Evolutionary conservation across 2,329 filamentous ascomycete genomes (phyloP), one percentile per base, ranked within the genome.

Genomic region (Fusarium camptoceras): DNA sequence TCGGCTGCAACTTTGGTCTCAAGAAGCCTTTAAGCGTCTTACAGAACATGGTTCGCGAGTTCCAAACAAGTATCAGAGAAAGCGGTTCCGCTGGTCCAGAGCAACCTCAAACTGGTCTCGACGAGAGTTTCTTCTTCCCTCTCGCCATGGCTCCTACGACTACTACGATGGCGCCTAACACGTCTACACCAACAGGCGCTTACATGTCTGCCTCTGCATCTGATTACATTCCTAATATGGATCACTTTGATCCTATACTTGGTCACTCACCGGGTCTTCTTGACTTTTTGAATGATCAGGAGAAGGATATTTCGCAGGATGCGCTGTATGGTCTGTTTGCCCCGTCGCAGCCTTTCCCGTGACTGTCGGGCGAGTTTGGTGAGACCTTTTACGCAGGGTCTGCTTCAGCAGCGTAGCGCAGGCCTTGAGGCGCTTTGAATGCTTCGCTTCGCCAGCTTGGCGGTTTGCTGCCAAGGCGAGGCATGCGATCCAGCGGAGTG

Each of bases 1-100:
- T 74, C 1, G 79, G 79, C 8, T 80, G 79, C 59, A 78, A 80
- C 51, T 76, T 78, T 58, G 79, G 79, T 24, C 68, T 81, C n/a
- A 76, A 78, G 60, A 79, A 78, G 31, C 79, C 79, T 18, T 68
- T 81, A 15, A 70, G 70, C 4, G 76, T 80, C 30, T 64, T 80
- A 0, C 74, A 77, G 43, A 75, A 80, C 9, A 78, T 80, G 75
- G 75, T 78, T 6, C 73, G 73, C 9, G 76, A 77, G 59, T 75
- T 76, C 59, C 73, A 76, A 50, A 66, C 75, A 12, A 78, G 73
- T 34, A 72, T 75, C 55, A 76, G 77, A 24, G 76, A 78, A 54
- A 70, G 75, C 11, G 65, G 54, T 37, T 58, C 66, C 5, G 58
- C 65, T 28, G 69, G 70, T 7, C 61, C 70, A 14, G 72, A 73